These are phyloP conservation scores for Phytophthora pseudosyringae DNA, from an alignment of 352 stramenopile genomes.

Conservation along the genomic window DNA sequence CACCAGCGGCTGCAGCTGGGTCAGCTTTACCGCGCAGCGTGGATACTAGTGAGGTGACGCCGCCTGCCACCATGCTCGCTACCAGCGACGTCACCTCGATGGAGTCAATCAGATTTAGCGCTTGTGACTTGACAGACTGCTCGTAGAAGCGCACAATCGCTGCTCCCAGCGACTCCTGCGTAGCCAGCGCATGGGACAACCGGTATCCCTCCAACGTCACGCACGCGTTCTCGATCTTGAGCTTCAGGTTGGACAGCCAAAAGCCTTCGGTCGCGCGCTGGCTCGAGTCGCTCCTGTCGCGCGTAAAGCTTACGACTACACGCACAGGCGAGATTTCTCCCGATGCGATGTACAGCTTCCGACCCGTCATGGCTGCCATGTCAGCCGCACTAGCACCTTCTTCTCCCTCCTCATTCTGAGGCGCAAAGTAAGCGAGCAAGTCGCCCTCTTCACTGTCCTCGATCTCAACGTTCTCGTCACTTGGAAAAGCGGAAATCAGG, in stretches of 20 bases:
- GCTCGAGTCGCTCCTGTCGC: slow-evolving; percentile 65
- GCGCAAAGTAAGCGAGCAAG: slow-evolving; percentile 78
- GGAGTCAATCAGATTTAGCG: slow-evolving; percentile 81
- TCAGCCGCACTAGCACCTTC: slow-evolving; percentile 28
- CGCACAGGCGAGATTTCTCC: slow-evolving; percentile 74
- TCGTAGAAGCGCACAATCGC: slow-evolving; percentile 78
- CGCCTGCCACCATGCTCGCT: slow-evolving; percentile 79
- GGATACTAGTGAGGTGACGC: slow-evolving; percentile 78
- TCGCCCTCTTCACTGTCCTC: slow-evolving; percentile 50
- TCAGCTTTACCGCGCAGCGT: slow-evolving; percentile 86
- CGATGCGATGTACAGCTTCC: slow-evolving; percentile 80
- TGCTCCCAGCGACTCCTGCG: slow-evolving; percentile 73
- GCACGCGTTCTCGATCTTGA: slow-evolving; percentile 89
- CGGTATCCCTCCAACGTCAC: slow-evolving; percentile 75
- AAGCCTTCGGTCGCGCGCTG: slow-evolving; percentile 50
- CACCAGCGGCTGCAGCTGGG: slow-evolving; percentile 39
- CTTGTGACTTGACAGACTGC: slow-evolving; percentile 84
- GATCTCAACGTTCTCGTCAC: slow-evolving; percentile 32
- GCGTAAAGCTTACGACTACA: slow-evolving; percentile 79
- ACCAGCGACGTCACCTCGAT: slow-evolving; percentile 88
- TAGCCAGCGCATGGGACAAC: slow-evolving; percentile 72
- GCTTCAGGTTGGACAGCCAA: slow-evolving; percentile 83
- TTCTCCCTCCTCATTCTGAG: slow-evolving; percentile 48
- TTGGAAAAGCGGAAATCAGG: slow-evolving; percentile 50
- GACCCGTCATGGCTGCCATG: slow-evolving; percentile 76